phyloP scores from a whole-genome alignment of 2,329 filamentous ascomycete species.

The Hypoxylon sp. region DNA sequence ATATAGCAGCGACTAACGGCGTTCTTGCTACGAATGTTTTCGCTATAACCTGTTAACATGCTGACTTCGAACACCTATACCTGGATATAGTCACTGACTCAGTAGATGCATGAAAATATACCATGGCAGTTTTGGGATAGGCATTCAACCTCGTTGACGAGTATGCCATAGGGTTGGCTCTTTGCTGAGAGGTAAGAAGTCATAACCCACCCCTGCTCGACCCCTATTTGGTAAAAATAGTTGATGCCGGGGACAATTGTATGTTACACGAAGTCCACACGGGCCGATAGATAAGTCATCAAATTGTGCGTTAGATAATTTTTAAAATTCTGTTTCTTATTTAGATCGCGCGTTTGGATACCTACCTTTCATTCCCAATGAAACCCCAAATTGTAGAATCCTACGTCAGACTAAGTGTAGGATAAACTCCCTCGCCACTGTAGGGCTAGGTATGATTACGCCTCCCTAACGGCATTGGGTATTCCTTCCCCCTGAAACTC shows the following conservation, averaged over 20 bases:
- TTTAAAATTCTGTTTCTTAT: constrained; percentile 23
- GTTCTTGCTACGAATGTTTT: not conserved
- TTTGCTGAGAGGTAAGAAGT: not conserved
- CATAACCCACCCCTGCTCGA: constrained; percentile 5
- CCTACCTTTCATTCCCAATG: constrained; percentile 27
- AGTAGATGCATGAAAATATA: constrained; percentile 14
- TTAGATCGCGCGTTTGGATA: constrained; percentile 19
- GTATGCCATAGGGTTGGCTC: not conserved
- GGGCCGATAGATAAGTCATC: constrained; percentile 5
- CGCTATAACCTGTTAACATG: not conserved
- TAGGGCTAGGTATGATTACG: constrained; percentile 24
- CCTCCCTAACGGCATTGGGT: constrained; percentile 29
- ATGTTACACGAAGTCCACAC: constrained; percentile 13
- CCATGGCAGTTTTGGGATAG: not conserved
- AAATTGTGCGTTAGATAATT: constrained; percentile 18
- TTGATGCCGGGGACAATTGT: constrained; percentile 12
- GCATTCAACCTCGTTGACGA: not conserved
- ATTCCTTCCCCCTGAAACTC: constrained; percentile 35
- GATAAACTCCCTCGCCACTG: constrained; percentile 17
- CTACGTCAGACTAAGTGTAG: constrained; percentile 28
- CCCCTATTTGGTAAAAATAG: constrained; percentile 35
- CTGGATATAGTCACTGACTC: not conserved
- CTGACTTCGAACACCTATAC: not conserved
- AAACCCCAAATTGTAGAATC: constrained; percentile 26
- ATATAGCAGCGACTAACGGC: not conserved